phyloP scores from a whole-genome alignment of 2,329 filamentous ascomycete genomes.

The Neopestalotiopsis sp. region DNA sequence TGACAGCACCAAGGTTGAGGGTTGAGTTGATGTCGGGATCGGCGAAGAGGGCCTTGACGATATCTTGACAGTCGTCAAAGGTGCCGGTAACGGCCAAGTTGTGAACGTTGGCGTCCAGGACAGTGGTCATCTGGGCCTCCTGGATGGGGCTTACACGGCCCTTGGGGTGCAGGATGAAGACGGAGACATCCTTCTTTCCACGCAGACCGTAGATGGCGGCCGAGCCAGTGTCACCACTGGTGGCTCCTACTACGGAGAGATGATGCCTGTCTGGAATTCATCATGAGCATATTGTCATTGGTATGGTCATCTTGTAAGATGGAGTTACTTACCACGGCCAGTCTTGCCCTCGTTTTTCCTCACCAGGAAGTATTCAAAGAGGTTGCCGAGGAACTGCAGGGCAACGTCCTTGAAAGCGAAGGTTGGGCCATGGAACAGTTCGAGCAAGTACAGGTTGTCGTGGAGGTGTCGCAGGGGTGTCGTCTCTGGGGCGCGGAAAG shows the following conservation, averaged over 20 bases:
- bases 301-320: background rate
- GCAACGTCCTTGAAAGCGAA: slow-evolving; percentile 97
- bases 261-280: slow-evolving; percentile 69
- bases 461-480: slow-evolving; percentile 83
- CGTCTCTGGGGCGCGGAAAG: slow-evolving; percentile 80
- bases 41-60: slow-evolving; percentile 90
- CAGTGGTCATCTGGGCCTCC: slow-evolving; percentile 96
- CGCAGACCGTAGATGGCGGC: slow-evolving; percentile 94
- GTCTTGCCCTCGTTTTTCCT: slow-evolving; percentile 74
- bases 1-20: slow-evolving; percentile 88
- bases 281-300: slow-evolving; percentile 6
- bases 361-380: slow-evolving; percentile 88
- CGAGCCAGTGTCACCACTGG: slow-evolving; percentile 88
- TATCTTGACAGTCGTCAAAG: slow-evolving; percentile 97
- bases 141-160: slow-evolving; percentile 91
- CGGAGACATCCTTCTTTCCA: slow-evolving; percentile 95
- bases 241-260: slow-evolving; percentile 85
- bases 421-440: slow-evolving; percentile 95
- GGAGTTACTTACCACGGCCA: slow-evolving; percentile 50
- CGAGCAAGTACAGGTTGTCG: slow-evolving; percentile 81
- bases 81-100: slow-evolving; percentile 89
- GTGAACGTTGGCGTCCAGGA: slow-evolving; percentile 89
- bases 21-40: slow-evolving; percentile 83
- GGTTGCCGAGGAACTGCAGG: slow-evolving; percentile 92
- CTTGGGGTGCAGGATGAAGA: slow-evolving; percentile 93